Percentiles rank a stretch among this genome's conserved stretches.
Evolutionary conservation across 2,329 filamentous ascomycete genomes (phyloP).

Genomic region (Talaromyces atroroseus): DNA sequence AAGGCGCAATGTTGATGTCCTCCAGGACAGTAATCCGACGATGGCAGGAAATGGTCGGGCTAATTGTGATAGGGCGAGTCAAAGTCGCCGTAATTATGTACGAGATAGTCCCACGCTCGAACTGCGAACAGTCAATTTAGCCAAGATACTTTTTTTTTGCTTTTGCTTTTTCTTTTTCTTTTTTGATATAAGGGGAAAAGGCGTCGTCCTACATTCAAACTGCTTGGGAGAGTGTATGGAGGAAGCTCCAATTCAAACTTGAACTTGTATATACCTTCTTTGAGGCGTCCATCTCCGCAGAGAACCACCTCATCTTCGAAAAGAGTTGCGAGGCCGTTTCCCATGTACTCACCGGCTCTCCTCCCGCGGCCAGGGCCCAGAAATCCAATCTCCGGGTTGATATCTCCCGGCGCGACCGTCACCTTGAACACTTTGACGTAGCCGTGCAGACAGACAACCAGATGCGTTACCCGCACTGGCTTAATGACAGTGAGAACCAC

Average conservation of each 20-base stretch:
- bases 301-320: slow-evolving; percentile 62
- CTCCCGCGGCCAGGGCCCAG: slow-evolving; percentile 52
- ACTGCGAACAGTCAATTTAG: slow-evolving; percentile 49
- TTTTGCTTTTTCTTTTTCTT: too few species aligned
- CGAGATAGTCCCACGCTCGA: slow-evolving; percentile 87
- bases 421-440: slow-evolving; percentile 62
- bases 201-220: slow-evolving; percentile 75
- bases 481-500: slow-evolving; percentile 57
- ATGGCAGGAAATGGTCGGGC: slow-evolving; percentile 73
- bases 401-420: slow-evolving; percentile 52
- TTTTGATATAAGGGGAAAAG: slow-evolving; percentile 9
- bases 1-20: slow-evolving; percentile 73
- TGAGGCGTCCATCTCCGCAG: slow-evolving; percentile 59
- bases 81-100: slow-evolving; percentile 88
- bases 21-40: slow-evolving; percentile 74
- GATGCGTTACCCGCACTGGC: slow-evolving; percentile 58
- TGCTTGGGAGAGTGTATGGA: slow-evolving; percentile 62
- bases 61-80: slow-evolving; percentile 81
- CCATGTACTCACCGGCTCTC: slow-evolving; percentile 51
- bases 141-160: not conserved
- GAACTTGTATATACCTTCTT: slow-evolving; percentile 61
- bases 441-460: slow-evolving; percentile 59
- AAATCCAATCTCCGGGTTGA: slow-evolving; percentile 44
- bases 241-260: slow-evolving; percentile 60
- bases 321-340: slow-evolving; percentile 59